Percentiles rank a stretch among this genome's conserved stretches.
Conservation (phyloP, 768 basidiomycete species). For the Amanita muscaria region DNA sequence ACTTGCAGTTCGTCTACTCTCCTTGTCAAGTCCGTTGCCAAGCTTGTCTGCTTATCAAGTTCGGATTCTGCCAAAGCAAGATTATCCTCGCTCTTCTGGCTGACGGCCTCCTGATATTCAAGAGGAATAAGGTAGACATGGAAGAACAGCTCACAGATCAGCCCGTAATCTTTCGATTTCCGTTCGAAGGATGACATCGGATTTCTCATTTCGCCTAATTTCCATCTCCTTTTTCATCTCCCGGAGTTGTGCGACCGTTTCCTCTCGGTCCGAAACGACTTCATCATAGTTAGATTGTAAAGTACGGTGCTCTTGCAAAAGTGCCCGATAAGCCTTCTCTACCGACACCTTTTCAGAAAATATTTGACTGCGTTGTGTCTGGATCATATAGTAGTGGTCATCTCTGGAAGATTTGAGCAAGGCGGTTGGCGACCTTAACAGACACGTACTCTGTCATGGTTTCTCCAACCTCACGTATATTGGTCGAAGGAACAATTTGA, state of each 20-base stretch:
- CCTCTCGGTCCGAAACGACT: conserved; percentile 67
- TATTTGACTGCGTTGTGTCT: conserved; percentile 70
- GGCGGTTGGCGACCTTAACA: neutral
- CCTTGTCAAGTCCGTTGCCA: conserved; percentile 65
- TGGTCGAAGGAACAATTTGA: conserved; percentile 49
- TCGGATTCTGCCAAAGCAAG: conserved; percentile 75
- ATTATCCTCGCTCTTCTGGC: conserved; percentile 92
- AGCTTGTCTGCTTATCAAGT: conserved; percentile 65
- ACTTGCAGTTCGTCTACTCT: conserved; percentile 76
- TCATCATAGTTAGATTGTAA: conserved; percentile 78
- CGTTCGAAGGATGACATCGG: conserved; percentile 65
- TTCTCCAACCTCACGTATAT: conserved; percentile 42
- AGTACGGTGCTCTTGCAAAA: conserved; percentile 67
- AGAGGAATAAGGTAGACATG: conserved; percentile 7
- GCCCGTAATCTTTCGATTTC: conserved; percentile 76
- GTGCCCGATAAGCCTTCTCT: conserved; percentile 67
- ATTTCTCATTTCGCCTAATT: conserved; percentile 54
- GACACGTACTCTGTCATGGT: conserved; percentile 71
- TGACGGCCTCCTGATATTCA: conserved; percentile 31
- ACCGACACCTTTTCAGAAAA: conserved; percentile 81
- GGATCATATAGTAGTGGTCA: conserved; percentile 82
- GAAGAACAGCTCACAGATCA: conserved; percentile 61
- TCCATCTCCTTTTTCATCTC: conserved; percentile 54
- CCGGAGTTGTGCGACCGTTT: conserved; percentile 53
- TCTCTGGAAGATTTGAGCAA: conserved; percentile 40